Base-by-base conservation (phyloP, 441 rosid genomes). In the Biscutella auriculata region DNA sequence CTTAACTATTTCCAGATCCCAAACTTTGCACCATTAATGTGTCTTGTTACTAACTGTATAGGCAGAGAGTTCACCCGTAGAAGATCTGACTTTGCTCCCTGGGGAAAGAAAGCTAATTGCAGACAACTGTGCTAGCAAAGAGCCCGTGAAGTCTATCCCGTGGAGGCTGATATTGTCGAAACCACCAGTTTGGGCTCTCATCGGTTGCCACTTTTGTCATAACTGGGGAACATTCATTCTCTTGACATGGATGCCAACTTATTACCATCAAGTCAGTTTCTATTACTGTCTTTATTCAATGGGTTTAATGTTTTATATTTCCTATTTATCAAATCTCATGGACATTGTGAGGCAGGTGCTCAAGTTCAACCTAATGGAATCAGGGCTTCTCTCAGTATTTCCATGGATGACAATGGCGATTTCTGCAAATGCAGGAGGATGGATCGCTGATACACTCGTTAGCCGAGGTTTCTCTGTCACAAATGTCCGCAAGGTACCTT, bases 371-470 rank as follows among this genome's bases (percentile, higher is more conserved):
- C 87, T 87, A 34, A 88, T 83, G 12, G 98, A 91, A 21, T 91
- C 98, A 9, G 95, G 91, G 14, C 87, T 88, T 47, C 40, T 91
- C 21, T 81, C 83, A 9, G 88, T 91, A 23, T 69, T 91, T 58
- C 98, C 96, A 32, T 91, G 96, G 95, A 77, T 91, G 71, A 85
- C 96, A 10, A 88, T 91, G 98, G 96, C 93, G 16, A 78, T 88
- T 74, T 82, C 90, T 39, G 93, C 98, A 36, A 91, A 91, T 65
- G 60, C 80, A 50, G 96, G 96, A 46, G 96, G 98, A 5, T 91
- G 98, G 98, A 91, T 91, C 27, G 95, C 96, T 0, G 93, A 91
- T 70, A 85, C 96, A 51, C 83, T 91, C 17, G 88, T 91, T 13
- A 85, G 88, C 87, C 74, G 64, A 72, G 98, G 98, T 49, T 56